A percentile compares a stretch with the other conserved stretches of the same genome.
Evolutionary conservation across 2,329 filamentous ascomycete species (phyloP).

Genomic region (Epichloe hybrida): DNA sequence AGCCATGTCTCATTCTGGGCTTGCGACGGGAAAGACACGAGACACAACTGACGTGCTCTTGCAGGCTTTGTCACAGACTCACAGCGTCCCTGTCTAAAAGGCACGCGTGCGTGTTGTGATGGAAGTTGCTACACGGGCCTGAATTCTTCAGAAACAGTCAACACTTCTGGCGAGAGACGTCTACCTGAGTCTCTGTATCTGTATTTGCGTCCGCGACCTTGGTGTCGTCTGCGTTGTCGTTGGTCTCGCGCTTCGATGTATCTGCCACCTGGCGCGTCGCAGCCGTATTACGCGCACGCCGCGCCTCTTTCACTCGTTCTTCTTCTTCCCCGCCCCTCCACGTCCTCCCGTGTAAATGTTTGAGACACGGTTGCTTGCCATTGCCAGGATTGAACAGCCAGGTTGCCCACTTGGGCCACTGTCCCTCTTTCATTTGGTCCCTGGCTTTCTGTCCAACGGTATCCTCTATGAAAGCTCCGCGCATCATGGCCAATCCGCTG

Average conservation of each 20-base stretch:
- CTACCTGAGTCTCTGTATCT: too few species aligned
- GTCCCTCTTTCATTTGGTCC: slow-evolving; percentile 41
- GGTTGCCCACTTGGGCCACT: slow-evolving; percentile 38
- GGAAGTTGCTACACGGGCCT: too few species aligned
- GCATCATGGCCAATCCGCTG: slow-evolving; percentile 31
- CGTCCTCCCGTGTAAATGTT: slow-evolving; percentile 37
- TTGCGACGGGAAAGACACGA: too few species aligned
- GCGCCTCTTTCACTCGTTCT: neutral
- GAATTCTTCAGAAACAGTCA: too few species aligned
- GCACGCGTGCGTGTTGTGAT: too few species aligned
- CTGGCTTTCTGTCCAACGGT: slow-evolving; percentile 40
- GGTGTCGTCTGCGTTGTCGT: neutral
- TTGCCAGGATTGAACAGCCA: slow-evolving; percentile 41
- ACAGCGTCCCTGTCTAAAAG: too few species aligned
- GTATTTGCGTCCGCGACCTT: too few species aligned
- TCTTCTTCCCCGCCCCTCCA: slow-evolving; percentile 26
- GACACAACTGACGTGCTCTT: too few species aligned
- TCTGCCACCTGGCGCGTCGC: neutral
- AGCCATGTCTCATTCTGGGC: too few species aligned
- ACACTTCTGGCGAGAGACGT: too few species aligned
- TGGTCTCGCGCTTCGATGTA: neutral
- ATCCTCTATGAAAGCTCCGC: slow-evolving; percentile 44
- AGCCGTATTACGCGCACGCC: neutral
- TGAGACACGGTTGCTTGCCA: slow-evolving; percentile 30
- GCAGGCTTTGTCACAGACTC: too few species aligned